Percentiles rank a stretch among this genome's conserved stretches.
Evolutionary conservation across 1,284 basidiomycete genomes (phyloP).

Genomic region (Heterobasidion parviporum): DNA sequence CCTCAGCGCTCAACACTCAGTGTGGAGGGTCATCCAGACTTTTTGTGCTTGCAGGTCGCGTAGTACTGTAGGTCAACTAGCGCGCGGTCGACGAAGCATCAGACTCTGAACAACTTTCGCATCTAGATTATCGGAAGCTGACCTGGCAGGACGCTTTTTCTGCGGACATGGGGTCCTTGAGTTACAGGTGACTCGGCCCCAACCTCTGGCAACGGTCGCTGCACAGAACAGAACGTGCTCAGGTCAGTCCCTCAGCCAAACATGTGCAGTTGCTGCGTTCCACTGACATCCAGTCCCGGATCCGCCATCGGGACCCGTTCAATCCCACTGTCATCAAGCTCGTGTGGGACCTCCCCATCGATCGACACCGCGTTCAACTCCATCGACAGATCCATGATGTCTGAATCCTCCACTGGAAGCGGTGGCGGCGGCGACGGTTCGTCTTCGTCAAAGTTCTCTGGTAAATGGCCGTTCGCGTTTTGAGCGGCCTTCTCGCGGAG

Average conservation of each 20-base stretch:
- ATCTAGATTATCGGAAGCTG: slow-evolving; percentile 18
- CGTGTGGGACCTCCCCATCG: slow-evolving; percentile 63
- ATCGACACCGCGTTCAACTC: slow-evolving; percentile 82
- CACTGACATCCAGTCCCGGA: slow-evolving; percentile 76
- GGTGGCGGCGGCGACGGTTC: slow-evolving; percentile 66
- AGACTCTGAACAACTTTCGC: slow-evolving; percentile 7
- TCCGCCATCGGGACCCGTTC: slow-evolving; percentile 87
- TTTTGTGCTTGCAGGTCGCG: slow-evolving; percentile 83
- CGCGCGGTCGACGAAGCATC: slow-evolving; percentile 8
- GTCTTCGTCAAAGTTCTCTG: slow-evolving; percentile 54
- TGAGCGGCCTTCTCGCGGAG: slow-evolving; percentile 66
- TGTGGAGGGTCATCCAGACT: slow-evolving; percentile 56
- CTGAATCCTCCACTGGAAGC: slow-evolving; percentile 74
- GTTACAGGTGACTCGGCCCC: slow-evolving; percentile 40
- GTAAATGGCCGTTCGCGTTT: slow-evolving; percentile 63
- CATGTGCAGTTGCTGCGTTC: slow-evolving; percentile 6
- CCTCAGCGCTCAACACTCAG: slow-evolving; percentile 1
- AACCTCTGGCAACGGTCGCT: slow-evolving; percentile 60
- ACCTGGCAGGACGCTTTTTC: slow-evolving; percentile 85
- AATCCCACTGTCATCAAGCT: slow-evolving; percentile 75
- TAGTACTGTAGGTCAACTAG: slow-evolving; percentile 78
- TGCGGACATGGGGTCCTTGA: slow-evolving; percentile 63
- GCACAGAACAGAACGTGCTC: slow-evolving; percentile 11
- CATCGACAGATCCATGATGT: slow-evolving; percentile 80
- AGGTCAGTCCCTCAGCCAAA: slow-evolving; percentile 3